Evolutionary conservation across 257 asterid species (phyloP).

Genomic region (Plantago major): DNA sequence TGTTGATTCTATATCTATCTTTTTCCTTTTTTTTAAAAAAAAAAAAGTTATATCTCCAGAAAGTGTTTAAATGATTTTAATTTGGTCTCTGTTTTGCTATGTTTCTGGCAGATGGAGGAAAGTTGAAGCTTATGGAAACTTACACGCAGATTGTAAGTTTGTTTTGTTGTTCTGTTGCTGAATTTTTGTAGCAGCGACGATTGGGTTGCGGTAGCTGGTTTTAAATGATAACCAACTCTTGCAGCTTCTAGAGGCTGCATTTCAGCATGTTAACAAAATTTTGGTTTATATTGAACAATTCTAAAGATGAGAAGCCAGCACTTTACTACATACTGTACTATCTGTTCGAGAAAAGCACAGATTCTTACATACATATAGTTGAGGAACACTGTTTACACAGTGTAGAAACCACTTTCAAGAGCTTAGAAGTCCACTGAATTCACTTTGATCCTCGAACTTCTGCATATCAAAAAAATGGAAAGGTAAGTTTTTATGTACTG

Average conservation of each 20-base stretch:
- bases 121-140: conserved; percentile 20
- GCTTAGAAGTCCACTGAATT: conserved; percentile 57
- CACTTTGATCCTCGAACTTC: conserved; percentile 21
- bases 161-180: conserved; percentile 18
- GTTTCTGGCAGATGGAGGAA: conserved; percentile 34
- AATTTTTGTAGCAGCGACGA: conserved; percentile 24
- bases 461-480: conserved; percentile 56
- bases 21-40: neutral
- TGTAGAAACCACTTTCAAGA: conserved; percentile 55
- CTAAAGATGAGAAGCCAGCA: conserved; percentile 59
- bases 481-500: conserved; percentile 37
- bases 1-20: neutral
- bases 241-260: conserved; percentile 97
- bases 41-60: neutral
- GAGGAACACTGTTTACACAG: conserved; percentile 62
- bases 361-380: conserved; percentile 40
- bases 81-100: conserved; percentile 17
- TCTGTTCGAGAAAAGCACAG: conserved; percentile 43
- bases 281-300: conserved; percentile 55
- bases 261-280: conserved; percentile 81
- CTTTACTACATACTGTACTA: conserved; percentile 52
- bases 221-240: conserved; percentile 62
- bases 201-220: conserved; percentile 31
- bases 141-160: conserved; percentile 14
- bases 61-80: neutral